Conservation (phyloP, 2,329 filamentous ascomycete genomes). For the Fusarium heterosporum region DNA sequence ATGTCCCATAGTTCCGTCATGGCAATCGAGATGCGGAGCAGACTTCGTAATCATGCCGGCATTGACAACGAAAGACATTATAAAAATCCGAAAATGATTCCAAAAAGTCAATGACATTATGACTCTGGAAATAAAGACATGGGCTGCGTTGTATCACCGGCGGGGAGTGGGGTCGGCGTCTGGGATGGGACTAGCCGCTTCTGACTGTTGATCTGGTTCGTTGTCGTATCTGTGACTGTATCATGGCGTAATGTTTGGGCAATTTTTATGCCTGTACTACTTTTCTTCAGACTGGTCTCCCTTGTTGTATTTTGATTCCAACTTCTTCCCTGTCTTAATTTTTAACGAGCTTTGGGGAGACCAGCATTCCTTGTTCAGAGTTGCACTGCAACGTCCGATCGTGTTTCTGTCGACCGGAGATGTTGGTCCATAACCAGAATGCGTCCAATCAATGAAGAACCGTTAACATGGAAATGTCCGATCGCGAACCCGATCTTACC, state of each 20-base stretch:
- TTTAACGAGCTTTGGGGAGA: not conserved
- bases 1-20: slow-evolving; percentile 10
- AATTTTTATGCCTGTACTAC: not conserved
- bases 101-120: slow-evolving; percentile 32
- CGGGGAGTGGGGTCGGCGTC: slow-evolving; percentile 1
- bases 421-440: not conserved
- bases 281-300: not conserved
- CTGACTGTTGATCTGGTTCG: slow-evolving; percentile 5
- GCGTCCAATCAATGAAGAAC: not conserved
- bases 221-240: slow-evolving; percentile 24
- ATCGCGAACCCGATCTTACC: not conserved
- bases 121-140: slow-evolving; percentile 7
- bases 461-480: not conserved
- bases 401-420: not conserved
- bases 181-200: not conserved
- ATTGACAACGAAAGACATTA: not conserved
- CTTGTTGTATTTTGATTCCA: rapidly evolving
- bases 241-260: slow-evolving; percentile 28
- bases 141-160: slow-evolving; percentile 14
- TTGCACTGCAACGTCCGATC: no score
- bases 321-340: not conserved
- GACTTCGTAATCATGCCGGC: slow-evolving; percentile 23
- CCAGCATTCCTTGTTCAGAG: not conserved
- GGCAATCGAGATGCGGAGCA: not conserved
- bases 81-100: slow-evolving; percentile 2